Evolutionary conservation across 805 yeast species (phyloP).

Genomic region (Debaryomyces maramus): DNA sequence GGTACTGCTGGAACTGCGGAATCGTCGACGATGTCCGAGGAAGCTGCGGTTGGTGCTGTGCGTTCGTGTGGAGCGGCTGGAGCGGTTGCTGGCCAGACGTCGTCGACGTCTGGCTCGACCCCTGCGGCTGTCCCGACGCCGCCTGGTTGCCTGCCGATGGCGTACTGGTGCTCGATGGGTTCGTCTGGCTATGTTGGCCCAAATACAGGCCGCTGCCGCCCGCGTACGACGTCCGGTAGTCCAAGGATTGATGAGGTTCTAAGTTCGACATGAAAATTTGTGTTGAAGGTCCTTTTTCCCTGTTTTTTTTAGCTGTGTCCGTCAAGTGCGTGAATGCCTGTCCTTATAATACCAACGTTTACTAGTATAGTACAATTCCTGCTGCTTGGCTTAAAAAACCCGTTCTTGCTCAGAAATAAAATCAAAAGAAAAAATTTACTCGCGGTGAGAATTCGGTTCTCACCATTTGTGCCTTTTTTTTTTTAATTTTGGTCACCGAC

Average conservation of each 20-base stretch:
- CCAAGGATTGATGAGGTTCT: conserved; percentile 9
- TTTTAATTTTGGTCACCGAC: no score
- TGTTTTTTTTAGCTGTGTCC: no score
- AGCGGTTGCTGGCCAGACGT: conserved; percentile 13
- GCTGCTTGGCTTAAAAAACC: no score
- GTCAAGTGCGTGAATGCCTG: no score
- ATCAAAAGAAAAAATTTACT: no score
- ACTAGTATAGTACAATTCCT: no score
- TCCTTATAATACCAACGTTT: no score
- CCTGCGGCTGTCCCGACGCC: background rate
- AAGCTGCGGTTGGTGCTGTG: conserved; percentile 9
- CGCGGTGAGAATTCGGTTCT: no score
- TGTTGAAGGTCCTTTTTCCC: no score
- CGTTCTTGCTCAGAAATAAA: no score
- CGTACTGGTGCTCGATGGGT: conserved; percentile 4
- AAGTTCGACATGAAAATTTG: conserved; percentile 16
- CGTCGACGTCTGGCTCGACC: conserved; percentile 2
- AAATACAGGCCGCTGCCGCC: conserved; percentile 1
- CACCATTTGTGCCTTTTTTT: no score
- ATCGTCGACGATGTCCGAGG: conserved; percentile 9
- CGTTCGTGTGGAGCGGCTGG: conserved; percentile 13
- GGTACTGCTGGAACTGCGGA: conserved; percentile 15
- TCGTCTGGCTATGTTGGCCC: conserved; percentile 2
- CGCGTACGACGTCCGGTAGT: conserved; percentile 17
- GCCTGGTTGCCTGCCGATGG: background rate